These are phyloP conservation scores for Lactarius evosmus DNA, from an alignment of 768 basidiomycete species.

Conservation along the genomic window DNA sequence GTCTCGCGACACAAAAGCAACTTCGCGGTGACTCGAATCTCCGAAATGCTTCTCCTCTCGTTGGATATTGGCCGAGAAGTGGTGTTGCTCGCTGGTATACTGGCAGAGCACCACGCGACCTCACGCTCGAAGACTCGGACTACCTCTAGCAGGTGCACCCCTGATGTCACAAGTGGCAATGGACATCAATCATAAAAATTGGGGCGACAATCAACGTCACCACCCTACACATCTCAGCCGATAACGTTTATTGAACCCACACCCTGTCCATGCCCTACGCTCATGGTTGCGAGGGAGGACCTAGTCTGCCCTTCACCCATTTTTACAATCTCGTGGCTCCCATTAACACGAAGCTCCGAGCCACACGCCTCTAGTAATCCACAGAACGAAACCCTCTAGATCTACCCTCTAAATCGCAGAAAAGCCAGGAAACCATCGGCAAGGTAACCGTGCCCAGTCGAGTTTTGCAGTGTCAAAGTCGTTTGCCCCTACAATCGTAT, in stretches of 20 bases:
- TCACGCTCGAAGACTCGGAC: neutral
- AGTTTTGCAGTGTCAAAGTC: slow-evolving; percentile 25
- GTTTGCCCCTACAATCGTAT: slow-evolving; percentile 20
- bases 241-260: neutral
- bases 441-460: slow-evolving; percentile 29
- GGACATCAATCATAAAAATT: neutral
- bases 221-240: neutral
- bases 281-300: neutral
- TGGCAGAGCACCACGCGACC: neutral
- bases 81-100: too few species aligned
- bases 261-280: neutral
- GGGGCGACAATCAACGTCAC: neutral
- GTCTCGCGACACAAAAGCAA: neutral
- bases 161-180: neutral
- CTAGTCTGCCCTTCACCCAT: neutral
- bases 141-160: neutral
- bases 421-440: slow-evolving; percentile 33
- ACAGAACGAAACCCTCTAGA: slow-evolving; percentile 4
- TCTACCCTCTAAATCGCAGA: slow-evolving; percentile 3
- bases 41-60: too few species aligned
- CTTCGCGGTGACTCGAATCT: too few species aligned
- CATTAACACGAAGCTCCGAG: neutral
- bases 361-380: neutral
- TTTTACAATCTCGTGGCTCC: neutral
- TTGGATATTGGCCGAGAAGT: too few species aligned